Evolutionary conservation across 306 rosid genomes (phyloP).

Genomic region (Casuarina glauca): DNA sequence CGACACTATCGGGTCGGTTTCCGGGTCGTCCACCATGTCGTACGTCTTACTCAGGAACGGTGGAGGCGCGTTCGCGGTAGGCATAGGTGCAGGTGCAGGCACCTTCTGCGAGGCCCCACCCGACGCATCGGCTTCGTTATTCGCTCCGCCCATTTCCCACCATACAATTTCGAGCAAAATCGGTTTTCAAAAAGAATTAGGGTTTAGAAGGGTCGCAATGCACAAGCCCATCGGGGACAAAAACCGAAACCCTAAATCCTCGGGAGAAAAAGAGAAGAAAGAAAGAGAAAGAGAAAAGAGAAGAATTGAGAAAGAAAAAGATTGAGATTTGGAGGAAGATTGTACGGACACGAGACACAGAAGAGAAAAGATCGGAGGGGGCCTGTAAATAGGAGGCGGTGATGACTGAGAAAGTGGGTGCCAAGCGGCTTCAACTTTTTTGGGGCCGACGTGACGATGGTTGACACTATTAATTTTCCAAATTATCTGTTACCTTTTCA

Average conservation of each 20-base stretch:
- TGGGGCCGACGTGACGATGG: not conserved
- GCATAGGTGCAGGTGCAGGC: constrained; percentile 60
- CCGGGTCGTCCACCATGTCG: constrained; percentile 93
- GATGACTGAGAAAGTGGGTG: constrained; percentile 3
- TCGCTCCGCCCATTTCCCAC: constrained; percentile 39
- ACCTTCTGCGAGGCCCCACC: not conserved
- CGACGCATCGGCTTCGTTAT: constrained; percentile 31
- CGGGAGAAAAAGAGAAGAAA: not conserved
- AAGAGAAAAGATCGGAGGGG: not conserved
- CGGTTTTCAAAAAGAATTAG: constrained; percentile 17
- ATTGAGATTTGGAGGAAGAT: not conserved
- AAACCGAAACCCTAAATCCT: constrained; percentile 41
- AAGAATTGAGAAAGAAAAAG: not conserved
- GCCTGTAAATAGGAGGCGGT: not conserved
- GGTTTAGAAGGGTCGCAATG: constrained; percentile 8
- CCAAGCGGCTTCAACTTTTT: not conserved
- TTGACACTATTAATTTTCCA: too few relatives aligned
- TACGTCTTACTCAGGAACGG: constrained; percentile 94
- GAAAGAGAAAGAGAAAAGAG: not conserved
- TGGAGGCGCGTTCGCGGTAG: constrained; percentile 70
- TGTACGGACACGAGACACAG: not conserved
- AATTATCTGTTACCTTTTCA: too few relatives aligned
- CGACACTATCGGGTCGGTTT: constrained; percentile 76
- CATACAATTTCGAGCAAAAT: not conserved
- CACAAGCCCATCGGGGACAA: constrained; percentile 19